These are phyloP conservation scores for Cladosporium oxysporum DNA, from an alignment of 2,329 filamentous ascomycete genomes.

Conservation along the genomic window DNA sequence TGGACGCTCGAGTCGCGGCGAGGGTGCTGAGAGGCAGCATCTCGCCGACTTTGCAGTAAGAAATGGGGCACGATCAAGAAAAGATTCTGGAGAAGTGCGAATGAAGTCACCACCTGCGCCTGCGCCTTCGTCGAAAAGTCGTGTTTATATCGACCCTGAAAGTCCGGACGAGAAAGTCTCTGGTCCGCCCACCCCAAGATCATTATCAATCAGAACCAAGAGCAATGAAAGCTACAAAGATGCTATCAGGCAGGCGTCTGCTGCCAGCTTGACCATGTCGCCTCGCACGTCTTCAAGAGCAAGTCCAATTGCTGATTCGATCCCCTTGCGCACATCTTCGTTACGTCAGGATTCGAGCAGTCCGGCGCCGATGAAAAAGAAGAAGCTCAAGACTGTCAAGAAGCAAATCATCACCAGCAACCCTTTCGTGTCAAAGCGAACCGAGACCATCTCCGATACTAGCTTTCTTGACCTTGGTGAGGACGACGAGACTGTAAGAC, in stretches of 20 bases:
- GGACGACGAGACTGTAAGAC: conserved; percentile 56
- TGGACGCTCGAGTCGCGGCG: background rate
- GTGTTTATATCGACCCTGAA: conserved; percentile 15
- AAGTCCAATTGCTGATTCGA: conserved; percentile 36
- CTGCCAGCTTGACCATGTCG: conserved; percentile 5
- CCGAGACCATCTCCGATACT: conserved; percentile 36
- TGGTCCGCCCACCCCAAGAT: conserved; percentile 14
- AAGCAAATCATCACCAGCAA: conserved; percentile 19
- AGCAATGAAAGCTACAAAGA: conserved; percentile 18
- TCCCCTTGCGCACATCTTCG: conserved; percentile 39
- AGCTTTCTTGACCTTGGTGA: conserved; percentile 40
- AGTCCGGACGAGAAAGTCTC: conserved; percentile 5
- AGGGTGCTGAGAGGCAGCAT: conserved; percentile 11
- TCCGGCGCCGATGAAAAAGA: conserved; percentile 30
- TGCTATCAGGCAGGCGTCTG: conserved; percentile 2
- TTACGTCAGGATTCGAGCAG: conserved; percentile 34
- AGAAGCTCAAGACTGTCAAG: conserved; percentile 27
- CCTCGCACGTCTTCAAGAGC: conserved; percentile 22
- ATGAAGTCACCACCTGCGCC: conserved; percentile 2
- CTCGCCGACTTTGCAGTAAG: conserved; percentile 2
- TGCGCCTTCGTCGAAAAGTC: background rate
- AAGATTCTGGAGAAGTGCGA: conserved; percentile 3
- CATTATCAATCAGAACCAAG: conserved; percentile 16
- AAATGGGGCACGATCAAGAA: background rate
- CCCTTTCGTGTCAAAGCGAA: conserved; percentile 19